Evolutionary conservation across 371 early-diverging fungal genomes (phyloP).

Genomic region (Mucor lusitanicus): DNA sequence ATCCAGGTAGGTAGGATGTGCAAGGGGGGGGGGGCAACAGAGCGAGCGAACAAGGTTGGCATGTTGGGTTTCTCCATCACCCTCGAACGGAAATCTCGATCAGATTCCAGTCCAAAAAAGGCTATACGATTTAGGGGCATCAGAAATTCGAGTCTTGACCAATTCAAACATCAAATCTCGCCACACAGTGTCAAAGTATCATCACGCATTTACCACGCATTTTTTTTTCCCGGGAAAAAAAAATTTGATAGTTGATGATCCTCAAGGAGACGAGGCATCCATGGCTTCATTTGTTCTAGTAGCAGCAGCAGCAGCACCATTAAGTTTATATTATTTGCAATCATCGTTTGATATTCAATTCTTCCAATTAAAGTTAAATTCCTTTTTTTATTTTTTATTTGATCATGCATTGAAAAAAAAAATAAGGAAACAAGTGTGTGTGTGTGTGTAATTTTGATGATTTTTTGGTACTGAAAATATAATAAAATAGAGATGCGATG

Average conservation of each 20-base stretch:
- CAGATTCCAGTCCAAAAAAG: neutral
- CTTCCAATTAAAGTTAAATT: conserved; percentile 1
- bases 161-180: conserved; percentile 1
- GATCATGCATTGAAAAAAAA: neutral
- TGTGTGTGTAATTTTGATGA: neutral
- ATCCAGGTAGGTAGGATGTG: neutral
- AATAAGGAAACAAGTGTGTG: neutral
- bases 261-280: neutral
- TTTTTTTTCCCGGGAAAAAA: neutral
- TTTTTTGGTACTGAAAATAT: neutral
- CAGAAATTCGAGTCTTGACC: neutral
- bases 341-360: neutral
- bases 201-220: neutral
- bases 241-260: neutral
- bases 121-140: neutral
- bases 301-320: neutral
- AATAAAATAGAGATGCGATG: neutral
- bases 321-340: conserved; percentile 1
- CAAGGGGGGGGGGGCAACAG: neutral
- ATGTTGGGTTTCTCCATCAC: neutral
- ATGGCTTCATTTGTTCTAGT: neutral
- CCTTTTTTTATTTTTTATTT: conserved; percentile 2
- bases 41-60: neutral
- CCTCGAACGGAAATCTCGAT: neutral
- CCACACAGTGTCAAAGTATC: neutral